phyloP scores from a whole-genome alignment of 768 basidiomycete genomes.

The Thelephora aurantiotincta region DNA sequence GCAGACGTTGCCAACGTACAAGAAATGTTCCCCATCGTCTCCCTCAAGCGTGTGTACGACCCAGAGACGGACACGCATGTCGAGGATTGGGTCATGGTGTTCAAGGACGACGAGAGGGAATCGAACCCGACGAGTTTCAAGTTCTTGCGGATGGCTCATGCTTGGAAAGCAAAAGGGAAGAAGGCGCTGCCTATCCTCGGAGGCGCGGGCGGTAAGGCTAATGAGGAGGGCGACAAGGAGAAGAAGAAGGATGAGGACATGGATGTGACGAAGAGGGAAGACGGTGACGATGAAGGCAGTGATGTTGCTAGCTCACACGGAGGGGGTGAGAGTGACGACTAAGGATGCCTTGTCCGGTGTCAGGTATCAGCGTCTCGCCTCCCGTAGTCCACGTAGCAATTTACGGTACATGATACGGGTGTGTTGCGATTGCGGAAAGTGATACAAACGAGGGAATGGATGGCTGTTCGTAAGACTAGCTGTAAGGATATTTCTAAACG shows the following conservation, averaged over 20 bases:
- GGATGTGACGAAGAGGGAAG: conserved; percentile 7
- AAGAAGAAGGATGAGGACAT: conserved; percentile 13
- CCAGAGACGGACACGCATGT: conserved; percentile 74
- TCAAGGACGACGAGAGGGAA: conserved; percentile 92
- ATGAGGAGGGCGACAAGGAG: conserved; percentile 9
- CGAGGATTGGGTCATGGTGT: conserved; percentile 93
- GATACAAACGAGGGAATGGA: no score
- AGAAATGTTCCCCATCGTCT: conserved; percentile 86
- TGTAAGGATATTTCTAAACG: no score
- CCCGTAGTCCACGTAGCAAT: no score
- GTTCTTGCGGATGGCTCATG: conserved; percentile 90
- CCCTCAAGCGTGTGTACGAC: conserved; percentile 73
- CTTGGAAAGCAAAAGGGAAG: conserved; percentile 57
- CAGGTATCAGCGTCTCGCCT: no score
- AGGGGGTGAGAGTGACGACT: conserved; percentile 11
- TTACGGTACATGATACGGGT: no score
- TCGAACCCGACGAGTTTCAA: conserved; percentile 90
- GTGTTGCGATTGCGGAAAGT: no score
- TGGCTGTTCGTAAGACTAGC: no score
- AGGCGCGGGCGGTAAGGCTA: conserved; percentile 16
- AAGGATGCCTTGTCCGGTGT: no score
- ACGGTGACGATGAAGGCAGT: conserved; percentile 23
- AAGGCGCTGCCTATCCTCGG: conserved; percentile 18
- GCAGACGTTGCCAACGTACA: conserved; percentile 74
- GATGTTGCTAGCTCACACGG: conserved; percentile 45